Evolutionary conservation across 2,329 filamentous ascomycete species (phyloP).

Genomic region (Mollisia scopiformis): DNA sequence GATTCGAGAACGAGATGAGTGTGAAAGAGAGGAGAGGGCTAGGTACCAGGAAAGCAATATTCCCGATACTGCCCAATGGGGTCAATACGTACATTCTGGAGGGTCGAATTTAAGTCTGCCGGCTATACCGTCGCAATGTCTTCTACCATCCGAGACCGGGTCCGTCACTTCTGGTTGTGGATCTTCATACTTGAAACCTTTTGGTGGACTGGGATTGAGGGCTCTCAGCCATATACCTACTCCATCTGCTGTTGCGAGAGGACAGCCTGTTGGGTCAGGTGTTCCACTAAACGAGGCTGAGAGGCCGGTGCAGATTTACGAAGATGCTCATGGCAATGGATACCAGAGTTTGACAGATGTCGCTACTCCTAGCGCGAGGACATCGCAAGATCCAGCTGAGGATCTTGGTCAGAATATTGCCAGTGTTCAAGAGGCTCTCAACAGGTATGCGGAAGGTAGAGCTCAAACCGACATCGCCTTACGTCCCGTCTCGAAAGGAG

Average conservation of each 20-base stretch:
- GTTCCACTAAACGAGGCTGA: not conserved
- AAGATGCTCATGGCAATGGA: conserved; percentile 30
- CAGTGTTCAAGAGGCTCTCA: conserved; percentile 21
- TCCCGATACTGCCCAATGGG: conserved; percentile 34
- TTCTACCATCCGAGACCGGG: conserved; percentile 38
- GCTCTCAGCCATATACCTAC: conserved; percentile 31
- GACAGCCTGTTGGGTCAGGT: not conserved
- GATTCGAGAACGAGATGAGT: not conserved
- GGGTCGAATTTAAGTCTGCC: conserved; percentile 28
- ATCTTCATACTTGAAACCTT: conserved; percentile 29
- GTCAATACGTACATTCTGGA: conserved; percentile 29
- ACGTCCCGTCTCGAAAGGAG: conserved; percentile 13
- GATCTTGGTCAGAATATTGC: conserved; percentile 21
- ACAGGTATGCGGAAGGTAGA: conserved; percentile 22
- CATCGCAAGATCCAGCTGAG: conserved; percentile 24
- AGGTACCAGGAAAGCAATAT: conserved; percentile 7
- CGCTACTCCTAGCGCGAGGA: conserved; percentile 30
- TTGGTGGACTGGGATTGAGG: conserved; percentile 32
- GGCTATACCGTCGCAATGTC: conserved; percentile 39
- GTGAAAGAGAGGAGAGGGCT: conserved; percentile 5
- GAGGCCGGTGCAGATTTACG: conserved; percentile 29
- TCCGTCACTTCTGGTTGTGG: conserved; percentile 32
- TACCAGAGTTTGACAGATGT: conserved; percentile 35
- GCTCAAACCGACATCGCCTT: conserved; percentile 12
- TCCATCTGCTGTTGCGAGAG: conserved; percentile 8